Conservation (phyloP, 2,329 filamentous ascomycete genomes). For the Bipolaris gigantea region DNA sequence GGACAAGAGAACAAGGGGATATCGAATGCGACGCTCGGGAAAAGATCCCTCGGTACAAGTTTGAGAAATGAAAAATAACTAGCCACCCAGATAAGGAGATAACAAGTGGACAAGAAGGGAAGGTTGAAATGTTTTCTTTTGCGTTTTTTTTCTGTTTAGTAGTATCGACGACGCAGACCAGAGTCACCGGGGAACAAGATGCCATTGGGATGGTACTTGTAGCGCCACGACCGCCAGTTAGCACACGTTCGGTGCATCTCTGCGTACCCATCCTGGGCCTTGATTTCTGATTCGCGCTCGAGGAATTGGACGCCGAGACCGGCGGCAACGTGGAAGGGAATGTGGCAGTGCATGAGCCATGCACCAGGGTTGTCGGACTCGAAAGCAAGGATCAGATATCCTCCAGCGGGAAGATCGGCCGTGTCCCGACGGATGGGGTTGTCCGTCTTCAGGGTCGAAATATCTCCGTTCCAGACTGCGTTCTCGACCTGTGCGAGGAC, state of each 20-base stretch:
- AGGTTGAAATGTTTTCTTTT: not conserved
- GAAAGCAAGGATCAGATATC: slow-evolving; percentile 44
- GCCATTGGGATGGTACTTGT: slow-evolving; percentile 10
- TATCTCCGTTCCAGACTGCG: slow-evolving; percentile 36
- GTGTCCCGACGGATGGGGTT: slow-evolving; percentile 45
- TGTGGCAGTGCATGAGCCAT: slow-evolving; percentile 47
- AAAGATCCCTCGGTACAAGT: not conserved
- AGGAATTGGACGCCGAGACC: slow-evolving; percentile 58
- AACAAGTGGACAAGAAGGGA: not conserved
- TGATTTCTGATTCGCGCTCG: slow-evolving; percentile 45
- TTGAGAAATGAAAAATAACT: not conserved
- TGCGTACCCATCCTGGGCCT: slow-evolving; percentile 17
- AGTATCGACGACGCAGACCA: slow-evolving; percentile 6
- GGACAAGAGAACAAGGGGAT: not conserved
- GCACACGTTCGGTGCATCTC: slow-evolving; percentile 32
- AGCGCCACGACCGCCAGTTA: slow-evolving; percentile 23
- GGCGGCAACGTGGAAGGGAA: slow-evolving; percentile 41
- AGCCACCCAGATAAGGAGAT: not conserved
- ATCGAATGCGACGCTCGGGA: not conserved
- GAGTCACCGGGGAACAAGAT: slow-evolving; percentile 23
- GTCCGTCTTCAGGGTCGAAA: slow-evolving; percentile 31
- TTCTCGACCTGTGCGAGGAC: slow-evolving; percentile 32
- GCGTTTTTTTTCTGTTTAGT: not conserved
- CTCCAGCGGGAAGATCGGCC: slow-evolving; percentile 36
- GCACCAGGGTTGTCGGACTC: slow-evolving; percentile 45